Evolutionary conservation across 2,329 filamentous ascomycete species (phyloP).

Genomic region (Coniella vitis): DNA sequence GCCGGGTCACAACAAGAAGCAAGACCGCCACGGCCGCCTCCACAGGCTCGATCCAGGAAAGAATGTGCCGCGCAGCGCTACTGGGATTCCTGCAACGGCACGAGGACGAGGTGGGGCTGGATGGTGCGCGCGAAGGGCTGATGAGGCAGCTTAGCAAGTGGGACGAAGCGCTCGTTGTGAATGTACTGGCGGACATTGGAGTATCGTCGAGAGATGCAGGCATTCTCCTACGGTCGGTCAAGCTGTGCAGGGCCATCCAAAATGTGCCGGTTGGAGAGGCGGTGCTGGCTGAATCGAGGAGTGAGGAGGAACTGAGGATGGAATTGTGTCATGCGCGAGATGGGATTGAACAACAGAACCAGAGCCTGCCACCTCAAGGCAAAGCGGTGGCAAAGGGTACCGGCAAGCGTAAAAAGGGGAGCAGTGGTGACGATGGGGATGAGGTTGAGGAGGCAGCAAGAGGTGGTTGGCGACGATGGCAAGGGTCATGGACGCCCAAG

Average conservation of each 20-base stretch:
- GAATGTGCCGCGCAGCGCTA: conserved; percentile 28
- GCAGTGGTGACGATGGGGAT: conserved; percentile 17
- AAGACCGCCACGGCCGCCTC: not conserved
- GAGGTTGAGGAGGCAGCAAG: conserved; percentile 10
- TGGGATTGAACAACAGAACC: not conserved
- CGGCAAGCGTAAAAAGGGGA: conserved; percentile 12
- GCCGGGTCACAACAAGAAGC: conserved; percentile 1
- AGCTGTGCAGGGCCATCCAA: conserved; percentile 20
- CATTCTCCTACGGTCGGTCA: conserved; percentile 24
- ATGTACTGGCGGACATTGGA: conserved; percentile 23
- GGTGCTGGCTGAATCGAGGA: conserved; percentile 1
- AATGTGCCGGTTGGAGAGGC: conserved; percentile 18
- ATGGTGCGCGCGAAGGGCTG: conserved; percentile 15
- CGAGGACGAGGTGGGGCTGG: conserved; percentile 18
- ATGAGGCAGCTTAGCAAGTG: conserved; percentile 23
- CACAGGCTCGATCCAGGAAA: conserved; percentile 2
- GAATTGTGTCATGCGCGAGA: conserved; percentile 3
- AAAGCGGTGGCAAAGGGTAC: not conserved
- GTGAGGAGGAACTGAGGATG: conserved; percentile 5
- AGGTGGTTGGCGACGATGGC: conserved; percentile 40
- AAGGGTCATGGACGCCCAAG: conserved; percentile 49
- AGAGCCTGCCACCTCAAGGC: not conserved
- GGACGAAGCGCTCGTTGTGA: conserved; percentile 23
- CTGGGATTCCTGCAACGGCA: conserved; percentile 32
- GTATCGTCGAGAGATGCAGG: conserved; percentile 22